Percentiles rank a stretch among this genome's conserved stretches.
These are phyloP conservation scores for Sophora flavescens DNA, from an alignment of 306 rosid species.

Conservation along the genomic window DNA sequence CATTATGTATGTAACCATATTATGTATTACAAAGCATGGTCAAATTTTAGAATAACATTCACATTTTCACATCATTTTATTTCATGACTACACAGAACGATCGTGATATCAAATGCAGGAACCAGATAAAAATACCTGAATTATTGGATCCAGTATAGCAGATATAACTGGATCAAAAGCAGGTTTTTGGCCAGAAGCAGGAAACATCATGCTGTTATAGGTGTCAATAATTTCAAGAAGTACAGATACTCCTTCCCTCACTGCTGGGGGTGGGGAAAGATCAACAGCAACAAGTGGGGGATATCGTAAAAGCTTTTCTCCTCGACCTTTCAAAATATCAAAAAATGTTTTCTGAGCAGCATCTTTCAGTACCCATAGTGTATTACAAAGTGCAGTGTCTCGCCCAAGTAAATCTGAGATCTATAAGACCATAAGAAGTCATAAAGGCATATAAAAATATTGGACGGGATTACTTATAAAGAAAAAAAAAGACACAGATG, in stretches of 20 bases:
- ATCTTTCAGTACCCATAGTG: slow-evolving; percentile 85
- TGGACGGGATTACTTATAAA: slow-evolving; percentile 21
- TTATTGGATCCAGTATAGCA: slow-evolving; percentile 91
- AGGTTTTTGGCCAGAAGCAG: slow-evolving; percentile 81
- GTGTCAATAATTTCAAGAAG: slow-evolving; percentile 92
- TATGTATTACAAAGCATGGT: slow-evolving; percentile 25
- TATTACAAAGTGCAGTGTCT: slow-evolving; percentile 89
- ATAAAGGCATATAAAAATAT: slow-evolving; percentile 22
- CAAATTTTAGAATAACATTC: slow-evolving; percentile 30
- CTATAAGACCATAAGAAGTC: slow-evolving; percentile 55
- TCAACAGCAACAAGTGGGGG: slow-evolving; percentile 94
- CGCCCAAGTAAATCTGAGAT: slow-evolving; percentile 91
- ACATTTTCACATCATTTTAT: slow-evolving; percentile 25
- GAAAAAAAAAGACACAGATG: slow-evolving; percentile 19
- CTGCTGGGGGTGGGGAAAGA: slow-evolving; percentile 97
- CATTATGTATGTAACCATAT: slow-evolving; percentile 5
- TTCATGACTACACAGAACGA: slow-evolving; percentile 29
- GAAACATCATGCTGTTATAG: slow-evolving; percentile 86
- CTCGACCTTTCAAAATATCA: slow-evolving; percentile 86
- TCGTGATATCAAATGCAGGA: slow-evolving; percentile 24
- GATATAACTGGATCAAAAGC: slow-evolving; percentile 87
- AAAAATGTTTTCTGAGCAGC: slow-evolving; percentile 95
- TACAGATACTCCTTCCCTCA: slow-evolving; percentile 92
- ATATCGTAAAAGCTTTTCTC: slow-evolving; percentile 94
- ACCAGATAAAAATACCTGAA: slow-evolving; percentile 68